Base-by-base conservation (phyloP, 257 asterid genomes). In the Fraxinus excelsior region DNA sequence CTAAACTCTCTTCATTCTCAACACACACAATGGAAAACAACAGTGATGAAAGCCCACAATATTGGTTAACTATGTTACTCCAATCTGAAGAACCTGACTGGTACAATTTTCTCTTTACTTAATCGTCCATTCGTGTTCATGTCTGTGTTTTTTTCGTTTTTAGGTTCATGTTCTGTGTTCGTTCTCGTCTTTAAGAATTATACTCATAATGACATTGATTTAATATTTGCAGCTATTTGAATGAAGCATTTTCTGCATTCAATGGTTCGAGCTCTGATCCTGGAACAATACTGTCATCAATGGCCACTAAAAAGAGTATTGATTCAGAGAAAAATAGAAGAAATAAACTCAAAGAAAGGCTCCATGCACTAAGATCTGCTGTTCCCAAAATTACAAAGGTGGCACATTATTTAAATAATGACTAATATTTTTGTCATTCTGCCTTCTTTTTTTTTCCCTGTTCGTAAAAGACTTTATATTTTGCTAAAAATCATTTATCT, bases 341-440 rank as follows among this genome's bases (percentile, higher is more conserved):
- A 76, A 87, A 84, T 84, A 91, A 91, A 79, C 93, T 91, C 11
- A 88, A 88, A 42, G 90, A 91, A 5, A 85, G 91, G 72, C 80
- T 91, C 31, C 88, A 84, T 74, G 93, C 93, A n/a, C 89, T 89
- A 0, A 81, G 97, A 81, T 78, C 95, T 18, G 93, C 82, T 71
- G 97, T 91, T 68, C 97, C 97, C 23, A 88, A 85, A 34, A 91
- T 91, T 16, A 89, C 88, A 18, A 91, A 91, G 96, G 96, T 88
- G 46, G 25, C 2, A 34, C 37, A 37, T 12, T 11, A 56, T 74
- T 37, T 37, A 37, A 37, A 37, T 37, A 37, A 37, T 7, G 12
- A 37, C 42, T 37, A 7, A 0, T 19, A 13, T n/a, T 29, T 2
- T 51, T 51, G 23, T 12, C 51, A 42, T 42, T 37, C 42, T 37